Conservation (phyloP, 306 rosid species). For the Pyrus betulifolia region DNA sequence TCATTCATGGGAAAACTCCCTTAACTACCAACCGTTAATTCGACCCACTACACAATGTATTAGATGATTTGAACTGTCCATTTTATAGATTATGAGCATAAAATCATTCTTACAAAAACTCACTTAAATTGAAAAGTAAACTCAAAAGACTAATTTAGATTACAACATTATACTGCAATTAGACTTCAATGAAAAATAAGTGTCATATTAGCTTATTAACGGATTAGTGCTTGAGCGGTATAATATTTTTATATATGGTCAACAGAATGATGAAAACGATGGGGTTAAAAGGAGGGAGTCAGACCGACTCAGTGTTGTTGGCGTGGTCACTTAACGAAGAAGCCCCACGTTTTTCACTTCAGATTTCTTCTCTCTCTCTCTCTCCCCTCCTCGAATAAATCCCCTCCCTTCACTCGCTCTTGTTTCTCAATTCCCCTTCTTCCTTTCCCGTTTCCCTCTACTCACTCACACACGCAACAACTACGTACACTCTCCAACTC, state of each 20-base stretch:
- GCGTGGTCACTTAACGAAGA: not conserved
- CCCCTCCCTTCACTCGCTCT: constrained; percentile 4
- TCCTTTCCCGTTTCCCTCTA: not conserved
- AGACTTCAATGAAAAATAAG: not conserved
- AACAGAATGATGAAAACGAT: not conserved
- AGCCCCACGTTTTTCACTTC: not conserved
- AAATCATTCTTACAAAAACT: too few relatives aligned
- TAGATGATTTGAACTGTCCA: not conserved
- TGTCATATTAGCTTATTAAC: too few relatives aligned
- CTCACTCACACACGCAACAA: not conserved
- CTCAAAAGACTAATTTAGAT: too few relatives aligned
- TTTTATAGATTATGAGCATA: too few relatives aligned
- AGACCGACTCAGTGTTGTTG: not conserved
- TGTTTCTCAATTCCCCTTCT: not conserved
- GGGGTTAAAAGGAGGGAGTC: not conserved
- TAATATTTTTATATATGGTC: not conserved
- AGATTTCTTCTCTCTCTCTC: not conserved
- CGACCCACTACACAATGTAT: not conserved
- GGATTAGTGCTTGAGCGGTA: too few relatives aligned
- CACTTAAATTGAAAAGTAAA: too few relatives aligned
- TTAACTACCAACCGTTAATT: too few relatives aligned
- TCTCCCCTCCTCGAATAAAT: not conserved
- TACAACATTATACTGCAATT: too few relatives aligned
- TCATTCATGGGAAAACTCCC: too few relatives aligned
- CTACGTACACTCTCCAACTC: not conserved